These are phyloP conservation scores for Rhizophora mangle DNA, from an alignment of 345 rosid species.

Conservation along the genomic window DNA sequence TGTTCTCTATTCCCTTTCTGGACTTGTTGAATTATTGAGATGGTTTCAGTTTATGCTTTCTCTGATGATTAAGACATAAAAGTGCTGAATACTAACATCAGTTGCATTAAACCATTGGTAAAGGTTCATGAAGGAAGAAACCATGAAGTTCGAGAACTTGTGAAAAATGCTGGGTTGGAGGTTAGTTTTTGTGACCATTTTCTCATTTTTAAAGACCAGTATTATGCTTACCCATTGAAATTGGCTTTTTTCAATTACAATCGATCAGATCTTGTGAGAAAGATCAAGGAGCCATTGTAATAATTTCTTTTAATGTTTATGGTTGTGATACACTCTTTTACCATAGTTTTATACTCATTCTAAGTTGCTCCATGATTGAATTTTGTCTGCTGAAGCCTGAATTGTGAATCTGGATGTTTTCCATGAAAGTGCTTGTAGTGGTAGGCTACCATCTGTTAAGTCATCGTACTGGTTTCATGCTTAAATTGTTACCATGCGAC, in stretches of 20 bases:
- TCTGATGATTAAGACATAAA: slow-evolving; percentile 3
- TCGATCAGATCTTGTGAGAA: neutral
- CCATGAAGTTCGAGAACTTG: slow-evolving; percentile 92
- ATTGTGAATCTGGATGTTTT: neutral
- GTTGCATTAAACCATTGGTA: slow-evolving; percentile 15
- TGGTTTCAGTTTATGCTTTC: neutral
- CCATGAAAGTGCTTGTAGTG: neutral
- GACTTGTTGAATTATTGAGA: neutral
- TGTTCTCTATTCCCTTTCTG: neutral
- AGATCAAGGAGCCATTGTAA: neutral
- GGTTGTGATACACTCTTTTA: neutral
- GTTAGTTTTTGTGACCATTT: slow-evolving; percentile 42
- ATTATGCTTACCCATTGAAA: neutral
- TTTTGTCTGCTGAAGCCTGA: slow-evolving; percentile 3
- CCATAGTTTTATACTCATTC: neutral
- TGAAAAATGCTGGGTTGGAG: slow-evolving; percentile 95
- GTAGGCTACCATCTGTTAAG: too few species aligned
- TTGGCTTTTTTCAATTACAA: neutral
- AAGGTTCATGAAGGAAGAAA: slow-evolving; percentile 98
- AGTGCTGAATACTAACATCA: neutral
- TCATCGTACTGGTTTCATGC: neutral
- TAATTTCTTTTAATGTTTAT: neutral
- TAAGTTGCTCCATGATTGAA: neutral
- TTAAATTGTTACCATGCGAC: neutral
- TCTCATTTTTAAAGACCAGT: neutral